A percentile compares a stretch with the other conserved stretches of the same genome.
Evolutionary conservation across 2,329 filamentous ascomycete genomes (phyloP).

Genomic region (Fusarium albosuccineum): DNA sequence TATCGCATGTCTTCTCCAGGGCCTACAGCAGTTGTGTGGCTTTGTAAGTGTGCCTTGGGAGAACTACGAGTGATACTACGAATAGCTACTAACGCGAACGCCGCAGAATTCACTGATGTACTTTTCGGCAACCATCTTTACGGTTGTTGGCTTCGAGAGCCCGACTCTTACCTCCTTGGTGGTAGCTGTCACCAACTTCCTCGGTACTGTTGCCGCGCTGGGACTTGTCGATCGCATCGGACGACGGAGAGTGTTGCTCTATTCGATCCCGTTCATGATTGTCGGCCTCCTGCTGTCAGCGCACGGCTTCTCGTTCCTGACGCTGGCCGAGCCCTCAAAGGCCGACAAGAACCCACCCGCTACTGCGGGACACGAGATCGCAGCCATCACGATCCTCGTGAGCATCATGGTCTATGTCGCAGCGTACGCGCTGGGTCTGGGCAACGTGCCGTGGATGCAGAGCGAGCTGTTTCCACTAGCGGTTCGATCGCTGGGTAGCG

Average conservation of each 20-base stretch:
- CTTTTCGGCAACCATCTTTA: constrained; percentile 86
- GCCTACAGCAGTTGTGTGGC: constrained; percentile 87
- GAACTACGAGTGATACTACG: background rate
- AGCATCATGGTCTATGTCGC: constrained; percentile 88
- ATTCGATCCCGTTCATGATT: constrained; percentile 87
- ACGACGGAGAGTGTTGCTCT: constrained; percentile 82
- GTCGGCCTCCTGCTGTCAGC: constrained; percentile 78
- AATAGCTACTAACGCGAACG: constrained; percentile 13
- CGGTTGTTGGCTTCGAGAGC: constrained; percentile 80
- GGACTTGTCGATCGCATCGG: constrained; percentile 84
- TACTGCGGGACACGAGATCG: constrained; percentile 43
- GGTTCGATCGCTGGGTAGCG: constrained; percentile 79
- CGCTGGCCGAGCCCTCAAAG: constrained; percentile 53
- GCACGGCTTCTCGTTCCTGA: constrained; percentile 77
- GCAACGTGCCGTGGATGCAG: constrained; percentile 97
- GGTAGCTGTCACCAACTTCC: constrained; percentile 85
- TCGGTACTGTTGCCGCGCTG: constrained; percentile 82
- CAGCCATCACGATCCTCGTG: constrained; percentile 72
- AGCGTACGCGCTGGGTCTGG: constrained; percentile 86
- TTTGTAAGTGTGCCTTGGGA: constrained; percentile 68
- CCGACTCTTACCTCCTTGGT: constrained; percentile 85
- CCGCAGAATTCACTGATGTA: constrained; percentile 89
- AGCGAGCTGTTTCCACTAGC: constrained; percentile 88
- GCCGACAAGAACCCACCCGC: constrained; percentile 36
- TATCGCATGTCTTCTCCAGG: constrained; percentile 90